Base-by-base conservation (phyloP, 75 land plant genomes). In the Larix kaempferi region DNA sequence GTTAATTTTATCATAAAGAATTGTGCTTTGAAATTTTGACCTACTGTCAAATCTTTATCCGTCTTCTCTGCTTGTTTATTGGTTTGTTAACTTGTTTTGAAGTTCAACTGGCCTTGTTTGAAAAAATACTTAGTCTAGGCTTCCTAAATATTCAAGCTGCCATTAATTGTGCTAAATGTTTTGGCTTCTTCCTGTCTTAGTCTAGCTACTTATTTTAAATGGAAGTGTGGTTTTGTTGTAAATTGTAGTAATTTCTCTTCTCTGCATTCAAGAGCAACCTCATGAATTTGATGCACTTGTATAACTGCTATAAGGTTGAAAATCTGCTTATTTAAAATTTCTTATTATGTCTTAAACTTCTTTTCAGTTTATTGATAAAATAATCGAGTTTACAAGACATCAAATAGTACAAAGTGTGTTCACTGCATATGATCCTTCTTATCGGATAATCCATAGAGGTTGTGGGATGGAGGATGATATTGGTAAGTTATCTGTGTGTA, bases 301-400 rank as follows among this genome's bases (percentile, higher is more conserved):
- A 15, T 19, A 44, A 39, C n/a, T 39, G 19, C 21, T 37, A 69
- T 22, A 29, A 33, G 17, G 21, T 69, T 35, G 49, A 5, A 69
- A 33, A 69, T n/a, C 16, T 69, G 37, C 23, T 69, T 21, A 69
- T 69, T 3, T 21, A 8, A 19, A 19, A 69, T 19, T 69, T 21
- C 5, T 19, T 67, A 37, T 29, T 67, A n/a, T 49, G 33, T 25
- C 22, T 37, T 72, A 22, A 33, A 57, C 52, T 15, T 78, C 14
- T 35, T 78, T 35, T 59, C 88, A 98, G 99, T 78, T 90, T 59
- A 95, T 98, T 79, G 98, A 98, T 77, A 84, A 91, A 65, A 85
- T 98, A 25, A 64, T 95, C 59, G 98, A 95, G 55, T 93, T 93
- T 81, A 80, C 96, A 19, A 88, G 98, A 74, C 95, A 89, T 85